phyloP scores from a whole-genome alignment of 2,329 filamentous ascomycete genomes.

The Microthyrium microscopicum region DNA sequence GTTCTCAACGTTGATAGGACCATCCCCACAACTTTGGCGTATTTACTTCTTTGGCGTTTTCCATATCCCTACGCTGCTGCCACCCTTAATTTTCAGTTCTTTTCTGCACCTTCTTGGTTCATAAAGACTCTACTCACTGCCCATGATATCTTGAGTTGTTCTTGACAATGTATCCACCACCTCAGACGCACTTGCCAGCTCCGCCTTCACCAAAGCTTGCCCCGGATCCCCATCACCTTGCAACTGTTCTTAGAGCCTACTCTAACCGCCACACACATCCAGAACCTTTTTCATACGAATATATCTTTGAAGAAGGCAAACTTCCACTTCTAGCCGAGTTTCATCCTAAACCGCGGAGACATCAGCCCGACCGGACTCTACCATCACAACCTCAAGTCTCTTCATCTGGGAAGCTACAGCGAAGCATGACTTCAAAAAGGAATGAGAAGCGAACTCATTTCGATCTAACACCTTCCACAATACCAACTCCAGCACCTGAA shows the following conservation, averaged over 20 bases:
- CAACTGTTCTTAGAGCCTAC: no score
- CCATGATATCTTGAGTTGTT: background rate
- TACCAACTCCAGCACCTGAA: background rate
- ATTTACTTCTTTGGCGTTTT: no score
- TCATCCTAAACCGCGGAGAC: no score
- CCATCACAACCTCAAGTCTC: no score
- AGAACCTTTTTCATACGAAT: constrained; percentile 4
- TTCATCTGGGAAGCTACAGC: no score
- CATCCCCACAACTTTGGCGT: no score
- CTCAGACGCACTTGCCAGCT: background rate
- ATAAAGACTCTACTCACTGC: background rate
- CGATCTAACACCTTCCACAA: background rate
- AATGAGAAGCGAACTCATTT: background rate
- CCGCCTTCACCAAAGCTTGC: constrained; percentile 1
- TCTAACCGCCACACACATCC: no score
- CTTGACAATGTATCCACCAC: background rate
- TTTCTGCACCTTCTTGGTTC: background rate
- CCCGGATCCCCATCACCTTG: background rate
- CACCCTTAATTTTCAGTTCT: no score
- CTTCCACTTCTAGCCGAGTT: constrained; percentile 1
- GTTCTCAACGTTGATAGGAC: no score
- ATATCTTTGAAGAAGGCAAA: constrained; percentile 3
- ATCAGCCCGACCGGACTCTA: no score
- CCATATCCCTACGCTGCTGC: no score
- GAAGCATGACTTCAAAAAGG: no score